These are phyloP conservation scores for Leccinum imitatum DNA, from an alignment of 768 basidiomycete species.

Conservation along the genomic window DNA sequence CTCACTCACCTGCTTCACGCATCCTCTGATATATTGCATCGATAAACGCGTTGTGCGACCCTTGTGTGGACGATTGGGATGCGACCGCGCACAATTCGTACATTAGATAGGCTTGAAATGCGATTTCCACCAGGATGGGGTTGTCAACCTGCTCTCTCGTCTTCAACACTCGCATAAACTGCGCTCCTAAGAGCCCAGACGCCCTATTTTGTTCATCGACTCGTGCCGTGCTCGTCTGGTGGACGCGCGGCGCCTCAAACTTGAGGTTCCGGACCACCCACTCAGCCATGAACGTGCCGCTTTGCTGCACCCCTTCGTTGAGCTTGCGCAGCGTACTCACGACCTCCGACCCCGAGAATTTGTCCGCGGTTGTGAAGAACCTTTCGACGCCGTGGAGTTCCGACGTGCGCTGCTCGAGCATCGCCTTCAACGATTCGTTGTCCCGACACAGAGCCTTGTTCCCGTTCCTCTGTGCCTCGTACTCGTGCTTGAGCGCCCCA, in stretches of 20 bases:
- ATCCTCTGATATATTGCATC: constrained; percentile 33
- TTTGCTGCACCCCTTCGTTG: constrained; percentile 47
- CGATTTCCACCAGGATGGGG: constrained; percentile 34
- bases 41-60: constrained; percentile 15
- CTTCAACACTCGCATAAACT: constrained; percentile 18
- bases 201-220: constrained; percentile 10
- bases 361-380: constrained; percentile 43
- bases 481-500: constrained; percentile 6
- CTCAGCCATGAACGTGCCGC: constrained; percentile 44
- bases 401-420: constrained; percentile 40
- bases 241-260: constrained; percentile 14
- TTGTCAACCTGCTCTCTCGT: constrained; percentile 24
- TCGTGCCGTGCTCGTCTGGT: constrained; percentile 5
- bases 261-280: constrained; percentile 39
- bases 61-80: constrained; percentile 20
- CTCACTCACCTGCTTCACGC: constrained; percentile 34
- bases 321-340: constrained; percentile 41
- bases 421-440: constrained; percentile 12
- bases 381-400: constrained; percentile 43
- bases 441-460: constrained; percentile 2
- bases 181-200: constrained; percentile 12
- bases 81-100: constrained; percentile 18
- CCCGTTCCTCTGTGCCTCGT: constrained; percentile 12
- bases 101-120: constrained; percentile 28
- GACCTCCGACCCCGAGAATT: constrained; percentile 45